Conservation (phyloP, 345 rosid species). For the Gossypium thurberi region DNA sequence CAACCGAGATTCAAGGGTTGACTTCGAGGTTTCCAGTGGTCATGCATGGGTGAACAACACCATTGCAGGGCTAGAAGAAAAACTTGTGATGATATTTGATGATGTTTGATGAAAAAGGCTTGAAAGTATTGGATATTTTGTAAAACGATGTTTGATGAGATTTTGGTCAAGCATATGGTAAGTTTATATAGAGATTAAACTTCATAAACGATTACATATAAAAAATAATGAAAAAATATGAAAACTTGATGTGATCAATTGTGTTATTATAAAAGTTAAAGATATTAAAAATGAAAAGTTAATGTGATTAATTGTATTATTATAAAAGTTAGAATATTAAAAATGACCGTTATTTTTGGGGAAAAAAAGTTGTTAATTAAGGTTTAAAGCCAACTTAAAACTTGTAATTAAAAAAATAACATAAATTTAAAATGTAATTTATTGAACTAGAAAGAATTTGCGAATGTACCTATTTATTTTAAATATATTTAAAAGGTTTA, state of each 20-base stretch:
- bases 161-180: neutral
- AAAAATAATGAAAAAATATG: neutral
- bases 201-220: neutral
- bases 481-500: no score
- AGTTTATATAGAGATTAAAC: neutral
- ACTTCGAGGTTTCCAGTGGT: neutral
- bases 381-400: no score
- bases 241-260: neutral
- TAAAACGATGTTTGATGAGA: neutral
- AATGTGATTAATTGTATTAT: neutral
- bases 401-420: no score
- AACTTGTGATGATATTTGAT: neutral
- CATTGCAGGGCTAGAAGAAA: neutral
- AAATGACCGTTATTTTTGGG: neutral
- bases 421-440: no score
- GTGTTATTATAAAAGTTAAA: neutral
- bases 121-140: conserved; percentile 7
- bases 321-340: neutral
- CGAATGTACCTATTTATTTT: no score
- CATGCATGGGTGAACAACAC: neutral
- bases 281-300: neutral
- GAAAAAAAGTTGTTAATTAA: no score
- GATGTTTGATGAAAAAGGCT: neutral
- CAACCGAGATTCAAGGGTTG: conserved; percentile 18
- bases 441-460: no score